phyloP scores from a whole-genome alignment of 2,329 filamentous ascomycete species.

The Thermomyces lanuginosus region DNA sequence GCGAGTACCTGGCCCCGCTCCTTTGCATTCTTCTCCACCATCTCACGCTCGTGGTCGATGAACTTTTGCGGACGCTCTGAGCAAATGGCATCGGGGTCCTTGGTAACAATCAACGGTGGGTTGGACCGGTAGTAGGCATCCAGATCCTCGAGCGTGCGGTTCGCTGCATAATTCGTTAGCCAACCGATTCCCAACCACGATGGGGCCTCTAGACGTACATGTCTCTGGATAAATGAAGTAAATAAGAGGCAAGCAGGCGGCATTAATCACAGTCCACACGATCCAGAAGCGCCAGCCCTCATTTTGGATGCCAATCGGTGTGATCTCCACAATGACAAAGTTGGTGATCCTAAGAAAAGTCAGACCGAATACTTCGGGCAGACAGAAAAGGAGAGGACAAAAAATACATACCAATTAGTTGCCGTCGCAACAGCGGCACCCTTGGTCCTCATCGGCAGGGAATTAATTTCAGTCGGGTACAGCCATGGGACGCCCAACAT shows the following conservation, averaged over 20 bases:
- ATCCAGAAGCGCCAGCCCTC: constrained; percentile 12
- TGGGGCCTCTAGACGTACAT: background rate
- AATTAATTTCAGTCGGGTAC: constrained; percentile 11
- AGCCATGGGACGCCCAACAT: constrained; percentile 24
- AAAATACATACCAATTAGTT: constrained; percentile 8
- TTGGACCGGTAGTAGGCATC: constrained; percentile 20
- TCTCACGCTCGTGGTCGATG: constrained; percentile 29
- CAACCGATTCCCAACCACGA: background rate
- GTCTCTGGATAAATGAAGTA: constrained; percentile 12
- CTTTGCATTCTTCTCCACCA: constrained; percentile 8
- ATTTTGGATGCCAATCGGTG: constrained; percentile 10
- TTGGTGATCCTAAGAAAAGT: constrained; percentile 5
- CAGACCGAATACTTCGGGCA: background rate
- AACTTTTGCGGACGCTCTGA: constrained; percentile 31
- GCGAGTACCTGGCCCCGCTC: too few relatives aligned
- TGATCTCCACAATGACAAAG: constrained; percentile 9
- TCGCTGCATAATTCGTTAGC: background rate
- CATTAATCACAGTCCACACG: constrained; percentile 11
- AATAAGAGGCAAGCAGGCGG: constrained; percentile 9
- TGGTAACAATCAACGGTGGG: constrained; percentile 29
- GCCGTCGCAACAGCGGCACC: constrained; percentile 8
- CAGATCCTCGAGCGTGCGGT: constrained; percentile 13
- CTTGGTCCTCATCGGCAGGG: constrained; percentile 7
- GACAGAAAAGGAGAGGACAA: background rate
- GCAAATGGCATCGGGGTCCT: constrained; percentile 31